Conservation (phyloP, 257 asterid genomes). For the Petrea volubilis region DNA sequence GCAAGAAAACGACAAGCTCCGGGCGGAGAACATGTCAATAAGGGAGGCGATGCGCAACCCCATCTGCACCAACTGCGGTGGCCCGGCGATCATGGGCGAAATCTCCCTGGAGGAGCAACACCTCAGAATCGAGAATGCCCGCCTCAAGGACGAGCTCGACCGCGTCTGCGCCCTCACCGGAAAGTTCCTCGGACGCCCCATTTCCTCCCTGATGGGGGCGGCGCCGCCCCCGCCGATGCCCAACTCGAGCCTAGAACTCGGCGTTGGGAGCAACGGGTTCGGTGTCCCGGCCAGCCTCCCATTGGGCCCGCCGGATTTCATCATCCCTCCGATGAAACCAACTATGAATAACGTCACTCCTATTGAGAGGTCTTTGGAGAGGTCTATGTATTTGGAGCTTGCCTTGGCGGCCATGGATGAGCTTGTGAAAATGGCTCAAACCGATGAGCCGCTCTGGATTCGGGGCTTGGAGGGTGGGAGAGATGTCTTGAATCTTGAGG, state of each 20-base stretch:
- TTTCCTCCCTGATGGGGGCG: constrained; percentile 21
- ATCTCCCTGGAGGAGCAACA: constrained; percentile 64
- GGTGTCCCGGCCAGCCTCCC: constrained; percentile 43
- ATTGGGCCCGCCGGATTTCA: constrained; percentile 49
- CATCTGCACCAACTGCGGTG: constrained; percentile 61
- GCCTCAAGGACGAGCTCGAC: constrained; percentile 58
- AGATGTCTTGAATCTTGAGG: constrained; percentile 48
- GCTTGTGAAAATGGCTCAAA: constrained; percentile 72
- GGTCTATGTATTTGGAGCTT: constrained; percentile 82
- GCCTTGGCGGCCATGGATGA: constrained; percentile 93
- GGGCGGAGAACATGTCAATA: constrained; percentile 56
- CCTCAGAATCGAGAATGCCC: constrained; percentile 52
- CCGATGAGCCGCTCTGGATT: constrained; percentile 79
- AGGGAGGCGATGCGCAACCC: constrained; percentile 58
- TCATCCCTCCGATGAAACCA: constrained; percentile 26
- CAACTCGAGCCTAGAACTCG: constrained; percentile 72
- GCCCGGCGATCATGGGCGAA: constrained; percentile 58
- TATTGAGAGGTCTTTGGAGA: constrained; percentile 50
- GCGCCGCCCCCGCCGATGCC: constrained; percentile 37
- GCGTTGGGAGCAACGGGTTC: constrained; percentile 68
- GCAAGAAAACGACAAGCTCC: constrained; percentile 65
- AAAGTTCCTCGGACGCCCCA: constrained; percentile 51
- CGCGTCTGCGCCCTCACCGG: constrained; percentile 50
- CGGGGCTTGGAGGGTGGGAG: constrained; percentile 58
- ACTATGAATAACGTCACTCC: constrained; percentile 20